Evolutionary conservation across 371 early-diverging fungal species (phyloP).

Genomic region (Mucor irregularis): DNA sequence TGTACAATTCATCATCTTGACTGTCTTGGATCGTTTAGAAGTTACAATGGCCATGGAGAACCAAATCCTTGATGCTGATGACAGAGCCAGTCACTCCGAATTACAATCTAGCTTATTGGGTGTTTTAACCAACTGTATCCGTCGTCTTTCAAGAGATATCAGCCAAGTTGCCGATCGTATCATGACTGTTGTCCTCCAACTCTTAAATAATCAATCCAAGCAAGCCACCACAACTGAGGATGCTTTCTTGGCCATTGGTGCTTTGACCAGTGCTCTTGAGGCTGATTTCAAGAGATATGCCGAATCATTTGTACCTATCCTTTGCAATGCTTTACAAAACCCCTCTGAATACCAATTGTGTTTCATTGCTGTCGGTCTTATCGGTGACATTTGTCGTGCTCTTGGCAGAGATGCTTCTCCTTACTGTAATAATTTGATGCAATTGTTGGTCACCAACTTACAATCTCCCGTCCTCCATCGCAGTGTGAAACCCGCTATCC

Average conservation of each 20-base stretch:
- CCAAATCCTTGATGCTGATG: constrained; percentile 80
- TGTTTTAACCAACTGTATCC: constrained; percentile 80
- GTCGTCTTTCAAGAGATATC: constrained; percentile 71
- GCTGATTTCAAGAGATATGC: constrained; percentile 83
- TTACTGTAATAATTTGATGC: constrained; percentile 86
- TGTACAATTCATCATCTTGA: constrained; percentile 71
- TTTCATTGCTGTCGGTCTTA: constrained; percentile 89
- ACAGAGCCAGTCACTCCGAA: constrained; percentile 78
- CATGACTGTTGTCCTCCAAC: constrained; percentile 80
- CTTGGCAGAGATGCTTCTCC: constrained; percentile 69
- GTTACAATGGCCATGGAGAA: constrained; percentile 63
- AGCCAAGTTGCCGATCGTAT: constrained; percentile 78
- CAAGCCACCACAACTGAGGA: constrained; percentile 91
- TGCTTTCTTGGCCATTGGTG: constrained; percentile 87
- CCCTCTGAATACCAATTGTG: constrained; percentile 89
- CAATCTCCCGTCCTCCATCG: constrained; percentile 75
- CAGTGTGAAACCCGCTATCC: constrained; percentile 88
- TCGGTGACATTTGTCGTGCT: constrained; percentile 95
- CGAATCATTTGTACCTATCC: constrained; percentile 81
- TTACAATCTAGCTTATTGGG: constrained; percentile 88
- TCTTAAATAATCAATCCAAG: constrained; percentile 68
- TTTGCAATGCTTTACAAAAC: constrained; percentile 82
- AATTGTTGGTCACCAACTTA: constrained; percentile 75
- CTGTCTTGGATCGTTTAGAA: constrained; percentile 80
- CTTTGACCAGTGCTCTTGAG: constrained; percentile 81